Conservation (phyloP, 2,329 filamentous ascomycete genomes). For the Drechslerella stenobrocha region DNA sequence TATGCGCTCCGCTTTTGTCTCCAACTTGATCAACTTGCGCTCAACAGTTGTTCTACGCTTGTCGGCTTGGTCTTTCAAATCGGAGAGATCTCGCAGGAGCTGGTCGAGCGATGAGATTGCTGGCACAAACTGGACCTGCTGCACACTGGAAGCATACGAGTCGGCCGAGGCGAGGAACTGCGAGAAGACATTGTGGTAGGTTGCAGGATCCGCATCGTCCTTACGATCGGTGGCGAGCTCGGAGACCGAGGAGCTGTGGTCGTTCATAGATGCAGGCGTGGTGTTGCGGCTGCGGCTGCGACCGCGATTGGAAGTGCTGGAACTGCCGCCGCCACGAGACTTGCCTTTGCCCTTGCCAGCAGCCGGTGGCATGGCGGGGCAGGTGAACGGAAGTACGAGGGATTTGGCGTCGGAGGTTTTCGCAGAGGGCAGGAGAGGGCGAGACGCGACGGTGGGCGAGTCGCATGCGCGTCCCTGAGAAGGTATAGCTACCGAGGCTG, state of each 20-base stretch:
- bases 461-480: conserved; percentile 13
- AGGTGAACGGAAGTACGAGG: conserved; percentile 7
- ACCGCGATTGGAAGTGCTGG: conserved; percentile 43
- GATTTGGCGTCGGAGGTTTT: conserved; percentile 19
- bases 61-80: conserved; percentile 40
- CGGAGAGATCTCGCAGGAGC: conserved; percentile 37
- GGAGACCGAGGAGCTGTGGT: conserved; percentile 44
- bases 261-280: conserved; percentile 46
- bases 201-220: conserved; percentile 42
- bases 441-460: conserved; percentile 28
- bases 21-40: conserved; percentile 34
- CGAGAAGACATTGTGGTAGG: conserved; percentile 36
- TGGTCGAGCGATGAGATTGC: conserved; percentile 44
- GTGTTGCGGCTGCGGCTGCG: conserved; percentile 48
- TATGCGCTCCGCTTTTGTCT: conserved; percentile 25
- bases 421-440: conserved; percentile 13
- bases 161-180: conserved; percentile 41
- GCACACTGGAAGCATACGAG: conserved; percentile 31
- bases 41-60: conserved; percentile 29
- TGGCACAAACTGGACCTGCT: conserved; percentile 36
- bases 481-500: conserved; percentile 38
- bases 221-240: conserved; percentile 34
- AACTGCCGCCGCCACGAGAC: conserved; percentile 45
- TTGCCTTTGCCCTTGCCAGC: conserved; percentile 48
- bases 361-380: conserved; percentile 44